Percentiles rank a stretch among this genome's conserved stretches.
phyloP scores from a whole-genome alignment of 2,329 filamentous ascomycete species.

The Piedraia hortae region DNA sequence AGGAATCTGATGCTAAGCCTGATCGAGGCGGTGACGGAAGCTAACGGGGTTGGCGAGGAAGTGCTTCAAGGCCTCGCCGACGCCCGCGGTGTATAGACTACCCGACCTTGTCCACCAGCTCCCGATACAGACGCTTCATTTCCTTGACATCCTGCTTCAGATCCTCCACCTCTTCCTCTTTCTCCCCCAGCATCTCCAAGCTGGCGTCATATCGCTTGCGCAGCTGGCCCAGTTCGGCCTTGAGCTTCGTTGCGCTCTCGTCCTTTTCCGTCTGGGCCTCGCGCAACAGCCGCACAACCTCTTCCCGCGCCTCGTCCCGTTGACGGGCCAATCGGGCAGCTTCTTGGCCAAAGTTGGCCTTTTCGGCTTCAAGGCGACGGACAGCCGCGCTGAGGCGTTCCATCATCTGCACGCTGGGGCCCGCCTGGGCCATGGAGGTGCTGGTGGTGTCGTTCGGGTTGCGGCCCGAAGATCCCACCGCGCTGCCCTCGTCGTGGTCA shows the following conservation, averaged over 20 bases:
- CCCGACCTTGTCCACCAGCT: conserved; percentile 69
- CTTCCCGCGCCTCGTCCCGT: conserved; percentile 67
- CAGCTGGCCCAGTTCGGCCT: conserved; percentile 39
- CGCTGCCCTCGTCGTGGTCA: conserved; percentile 5
- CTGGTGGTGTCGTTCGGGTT: neutral
- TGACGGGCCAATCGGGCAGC: conserved; percentile 53
- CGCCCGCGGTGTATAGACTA: conserved; percentile 91
- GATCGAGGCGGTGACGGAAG: conserved; percentile 47
- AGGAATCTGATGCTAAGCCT: conserved; percentile 44
- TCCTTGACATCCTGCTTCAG: conserved; percentile 67
- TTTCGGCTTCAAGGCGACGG: conserved; percentile 70
- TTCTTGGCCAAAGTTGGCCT: conserved; percentile 70
- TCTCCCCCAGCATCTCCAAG: conserved; percentile 84
- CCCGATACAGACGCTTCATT: conserved; percentile 86
- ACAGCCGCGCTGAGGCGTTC: conserved; percentile 90
- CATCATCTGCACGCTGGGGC: conserved; percentile 79
- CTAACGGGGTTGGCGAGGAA: conserved; percentile 60
- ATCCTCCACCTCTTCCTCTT: conserved; percentile 86
- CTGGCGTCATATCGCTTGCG: conserved; percentile 67
- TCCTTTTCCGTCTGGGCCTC: conserved; percentile 46
- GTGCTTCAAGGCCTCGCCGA: conserved; percentile 43
- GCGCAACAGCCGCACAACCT: conserved; percentile 75
- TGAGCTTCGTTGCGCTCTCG: conserved; percentile 34
- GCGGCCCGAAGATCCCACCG: conserved; percentile 5
- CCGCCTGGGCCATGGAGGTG: conserved; percentile 14